Evolutionary conservation across 2,329 filamentous ascomycete species (phyloP).

Genomic region (Phaeosphaeriaceae sp.): DNA sequence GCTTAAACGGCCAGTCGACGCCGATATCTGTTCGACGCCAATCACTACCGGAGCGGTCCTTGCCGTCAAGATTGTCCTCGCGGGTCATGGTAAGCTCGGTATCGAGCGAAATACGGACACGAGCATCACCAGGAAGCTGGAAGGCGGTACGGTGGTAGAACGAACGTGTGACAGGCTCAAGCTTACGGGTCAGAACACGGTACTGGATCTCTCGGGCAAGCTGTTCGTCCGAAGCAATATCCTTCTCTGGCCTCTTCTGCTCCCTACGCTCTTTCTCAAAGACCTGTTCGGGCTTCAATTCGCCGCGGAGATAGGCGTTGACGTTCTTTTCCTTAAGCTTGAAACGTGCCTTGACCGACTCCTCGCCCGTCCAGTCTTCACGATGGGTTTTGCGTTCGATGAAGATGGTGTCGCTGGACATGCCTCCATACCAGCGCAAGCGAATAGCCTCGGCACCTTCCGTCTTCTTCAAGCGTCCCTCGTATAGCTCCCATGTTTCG

Average conservation of each 20-base stretch:
- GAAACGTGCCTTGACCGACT: constrained; percentile 97
- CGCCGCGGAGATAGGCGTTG: constrained; percentile 85
- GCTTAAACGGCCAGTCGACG: constrained; percentile 91
- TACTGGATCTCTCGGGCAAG: constrained; percentile 93
- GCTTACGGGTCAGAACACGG: constrained; percentile 83
- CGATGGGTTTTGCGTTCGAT: constrained; percentile 97
- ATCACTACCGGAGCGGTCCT: constrained; percentile 77
- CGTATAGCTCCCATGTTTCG: constrained; percentile 91
- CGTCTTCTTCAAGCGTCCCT: constrained; percentile 94
- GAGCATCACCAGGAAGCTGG: constrained; percentile 92
- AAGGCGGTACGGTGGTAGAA: constrained; percentile 99
- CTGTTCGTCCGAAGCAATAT: constrained; percentile 88
- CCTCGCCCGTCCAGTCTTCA: constrained; percentile 98
- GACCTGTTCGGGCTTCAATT: constrained; percentile 82
- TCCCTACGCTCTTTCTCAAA: constrained; percentile 97
- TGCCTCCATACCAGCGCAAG: constrained; percentile 95
- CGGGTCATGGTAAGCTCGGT: constrained; percentile 94
- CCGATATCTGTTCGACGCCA: constrained; percentile 98
- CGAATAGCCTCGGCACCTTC: constrained; percentile 97
- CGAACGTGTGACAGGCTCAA: constrained; percentile 87
- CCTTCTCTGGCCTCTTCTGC: constrained; percentile 89
- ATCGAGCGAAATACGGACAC: constrained; percentile 95
- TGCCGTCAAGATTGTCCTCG: constrained; percentile 91
- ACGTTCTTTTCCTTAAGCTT: constrained; percentile 96
- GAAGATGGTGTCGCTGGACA: constrained; percentile 94